Conservation (phyloP, 306 rosid species). For the Dryas alaskensis region DNA sequence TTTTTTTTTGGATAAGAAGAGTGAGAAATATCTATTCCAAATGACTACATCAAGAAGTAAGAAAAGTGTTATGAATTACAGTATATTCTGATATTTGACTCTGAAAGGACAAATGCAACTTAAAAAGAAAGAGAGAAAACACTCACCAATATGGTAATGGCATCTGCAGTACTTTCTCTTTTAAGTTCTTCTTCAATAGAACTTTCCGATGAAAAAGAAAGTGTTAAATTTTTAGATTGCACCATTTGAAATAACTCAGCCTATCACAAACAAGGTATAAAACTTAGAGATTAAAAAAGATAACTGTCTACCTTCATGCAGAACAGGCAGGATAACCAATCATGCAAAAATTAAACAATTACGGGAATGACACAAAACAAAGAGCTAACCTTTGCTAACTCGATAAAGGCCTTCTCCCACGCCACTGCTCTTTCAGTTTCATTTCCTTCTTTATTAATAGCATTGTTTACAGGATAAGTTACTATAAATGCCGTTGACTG, state of each 20-base stretch:
- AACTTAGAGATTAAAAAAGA: neutral
- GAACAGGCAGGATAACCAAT: slow-evolving; percentile 14
- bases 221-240: slow-evolving; percentile 76
- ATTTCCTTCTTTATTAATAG: slow-evolving; percentile 59
- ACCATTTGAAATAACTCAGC: slow-evolving; percentile 77
- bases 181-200: slow-evolving; percentile 94
- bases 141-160: slow-evolving; percentile 82
- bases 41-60: neutral
- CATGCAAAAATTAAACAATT: neutral
- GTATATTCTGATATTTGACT: slow-evolving; percentile 2
- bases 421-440: slow-evolving; percentile 73
- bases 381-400: slow-evolving; percentile 79
- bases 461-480: slow-evolving; percentile 93
- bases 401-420: slow-evolving; percentile 93
- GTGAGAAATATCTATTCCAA: neutral
- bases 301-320: neutral
- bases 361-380: slow-evolving; percentile 14
- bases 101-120: slow-evolving; percentile 5
- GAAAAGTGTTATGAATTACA: neutral
- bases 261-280: slow-evolving; percentile 41
- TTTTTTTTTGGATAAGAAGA: too few species aligned
- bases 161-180: slow-evolving; percentile 96
- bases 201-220: slow-evolving; percentile 96
- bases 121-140: slow-evolving; percentile 13
- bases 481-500: slow-evolving; percentile 90